These are phyloP conservation scores for Ophiostoma australiae DNA, from an alignment of 2,329 filamentous ascomycete species.

Conservation along the genomic window DNA sequence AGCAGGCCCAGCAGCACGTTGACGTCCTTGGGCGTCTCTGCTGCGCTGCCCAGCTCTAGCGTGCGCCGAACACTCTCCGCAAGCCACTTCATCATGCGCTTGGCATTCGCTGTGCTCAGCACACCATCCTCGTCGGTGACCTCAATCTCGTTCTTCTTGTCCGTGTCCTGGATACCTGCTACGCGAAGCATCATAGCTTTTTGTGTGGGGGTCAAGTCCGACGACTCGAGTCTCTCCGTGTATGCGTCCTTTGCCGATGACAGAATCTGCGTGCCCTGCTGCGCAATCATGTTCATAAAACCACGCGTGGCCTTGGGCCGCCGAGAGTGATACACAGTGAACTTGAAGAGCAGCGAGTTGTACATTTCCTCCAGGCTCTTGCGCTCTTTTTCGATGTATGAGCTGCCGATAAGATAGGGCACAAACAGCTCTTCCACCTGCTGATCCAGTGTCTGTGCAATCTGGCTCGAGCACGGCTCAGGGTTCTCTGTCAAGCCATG, in stretches of 20 bases:
- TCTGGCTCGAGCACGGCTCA: slow-evolving; percentile 81
- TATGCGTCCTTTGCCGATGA: slow-evolving; percentile 87
- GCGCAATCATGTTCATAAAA: slow-evolving; percentile 87
- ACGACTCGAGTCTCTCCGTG: slow-evolving; percentile 79
- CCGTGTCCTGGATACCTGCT: slow-evolving; percentile 73
- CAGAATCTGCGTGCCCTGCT: slow-evolving; percentile 83
- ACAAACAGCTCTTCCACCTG: slow-evolving; percentile 74
- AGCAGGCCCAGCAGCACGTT: slow-evolving; percentile 77
- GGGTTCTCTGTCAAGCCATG: slow-evolving; percentile 95
- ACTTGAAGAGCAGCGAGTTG: slow-evolving; percentile 91
- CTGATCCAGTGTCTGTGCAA: slow-evolving; percentile 67
- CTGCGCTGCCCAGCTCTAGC: slow-evolving; percentile 79
- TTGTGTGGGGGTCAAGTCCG: slow-evolving; percentile 81
- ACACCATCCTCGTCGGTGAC: slow-evolving; percentile 85
- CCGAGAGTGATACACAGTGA: slow-evolving; percentile 86
- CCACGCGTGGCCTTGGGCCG: slow-evolving; percentile 84
- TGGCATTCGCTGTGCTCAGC: slow-evolving; percentile 79
- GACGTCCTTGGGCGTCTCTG: slow-evolving; percentile 91
- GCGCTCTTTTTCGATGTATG: slow-evolving; percentile 65
- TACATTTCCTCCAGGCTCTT: slow-evolving; percentile 74
- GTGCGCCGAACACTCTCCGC: slow-evolving; percentile 90
- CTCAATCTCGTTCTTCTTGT: slow-evolving; percentile 79
- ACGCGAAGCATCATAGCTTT: slow-evolving; percentile 86
- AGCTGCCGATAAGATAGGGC: slow-evolving; percentile 63
- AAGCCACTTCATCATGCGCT: slow-evolving; percentile 96